Conservation (phyloP, 2,329 filamentous ascomycete genomes). For the Botryotinia calthae region DNA sequence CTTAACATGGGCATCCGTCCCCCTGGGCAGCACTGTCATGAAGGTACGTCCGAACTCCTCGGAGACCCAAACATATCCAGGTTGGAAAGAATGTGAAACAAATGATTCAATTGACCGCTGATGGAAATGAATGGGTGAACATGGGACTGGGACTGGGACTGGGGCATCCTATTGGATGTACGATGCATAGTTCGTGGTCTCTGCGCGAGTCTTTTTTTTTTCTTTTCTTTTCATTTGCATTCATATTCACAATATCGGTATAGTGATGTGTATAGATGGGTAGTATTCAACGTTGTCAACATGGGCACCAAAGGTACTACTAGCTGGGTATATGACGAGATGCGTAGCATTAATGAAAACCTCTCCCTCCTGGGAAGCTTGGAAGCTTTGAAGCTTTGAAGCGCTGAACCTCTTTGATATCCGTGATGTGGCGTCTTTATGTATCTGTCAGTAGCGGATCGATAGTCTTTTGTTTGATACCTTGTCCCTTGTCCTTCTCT, state of each 20-base stretch:
- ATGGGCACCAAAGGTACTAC: no score
- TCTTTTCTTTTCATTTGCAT: background rate
- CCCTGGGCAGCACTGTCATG: background rate
- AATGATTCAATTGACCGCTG: background rate
- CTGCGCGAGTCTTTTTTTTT: background rate
- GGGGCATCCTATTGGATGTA: background rate
- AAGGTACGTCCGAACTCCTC: background rate
- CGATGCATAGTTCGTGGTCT: background rate
- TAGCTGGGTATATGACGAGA: background rate
- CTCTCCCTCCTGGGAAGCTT: background rate
- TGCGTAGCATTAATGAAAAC: background rate
- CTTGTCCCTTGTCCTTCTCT: conserved; percentile 1
- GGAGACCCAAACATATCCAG: background rate
- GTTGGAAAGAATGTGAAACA: background rate
- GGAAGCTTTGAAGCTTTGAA: background rate
- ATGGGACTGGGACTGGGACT: background rate
- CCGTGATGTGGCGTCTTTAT: background rate
- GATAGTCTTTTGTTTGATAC: background rate
- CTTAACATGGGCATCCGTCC: background rate
- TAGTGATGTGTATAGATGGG: background rate
- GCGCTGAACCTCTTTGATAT: background rate
- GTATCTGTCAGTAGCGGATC: background rate
- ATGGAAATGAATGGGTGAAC: background rate
- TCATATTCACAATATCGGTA: background rate
- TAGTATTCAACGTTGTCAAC: no score